Base-by-base conservation (phyloP, 768 basidiomycete species). In the Chalciporus sphaerocephalus region DNA sequence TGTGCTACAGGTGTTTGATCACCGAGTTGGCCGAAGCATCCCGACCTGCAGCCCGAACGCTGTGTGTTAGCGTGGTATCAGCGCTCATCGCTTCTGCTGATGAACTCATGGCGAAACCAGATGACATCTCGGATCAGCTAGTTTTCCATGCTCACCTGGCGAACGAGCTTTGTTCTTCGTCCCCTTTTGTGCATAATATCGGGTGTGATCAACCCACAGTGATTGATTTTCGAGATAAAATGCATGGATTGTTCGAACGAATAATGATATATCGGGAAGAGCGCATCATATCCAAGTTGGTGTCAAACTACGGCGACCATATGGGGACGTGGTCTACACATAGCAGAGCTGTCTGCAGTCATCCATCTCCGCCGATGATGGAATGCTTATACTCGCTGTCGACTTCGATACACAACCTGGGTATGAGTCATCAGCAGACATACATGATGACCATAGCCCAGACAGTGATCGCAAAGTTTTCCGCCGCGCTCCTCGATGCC, bases 191-290 rank as follows among this genome's bases (percentile, higher is more conserved):
- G 21, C 50, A 61, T 13, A 59, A 67, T 35, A 62, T 82, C 22
- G 75, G 74, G 13, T 78, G 76, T 30, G 58, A 66, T 30, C 54
- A 64, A 12, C 51, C 51, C n/a, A 62, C 65, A 13, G 54, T 52
- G 30, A 53, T 66, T 51, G 68, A 80, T 76, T 83, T 86, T 59
- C 73, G 70, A 48, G 57, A 64, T 27, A 65, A 70, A 28, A 60
- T 74, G 33, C 52, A 60, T 22, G 57, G 55, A 2, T 55, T 84
- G 6, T 74, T 78, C 50, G 62, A 74, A 37, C 67, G 59, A 20
- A 71, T 78, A 10, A 64, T 82, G 47, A 65, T 73, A 47, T 69
- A 67, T 37, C 87, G 87, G 87, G 71, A 74, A 55, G 61, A 70
- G 23, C 52, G 66, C 40, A 68, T 67, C n/a, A 65, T 80, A 24